Conservation (phyloP, 768 basidiomycete species). For the Tylopilus sp. region DNA sequence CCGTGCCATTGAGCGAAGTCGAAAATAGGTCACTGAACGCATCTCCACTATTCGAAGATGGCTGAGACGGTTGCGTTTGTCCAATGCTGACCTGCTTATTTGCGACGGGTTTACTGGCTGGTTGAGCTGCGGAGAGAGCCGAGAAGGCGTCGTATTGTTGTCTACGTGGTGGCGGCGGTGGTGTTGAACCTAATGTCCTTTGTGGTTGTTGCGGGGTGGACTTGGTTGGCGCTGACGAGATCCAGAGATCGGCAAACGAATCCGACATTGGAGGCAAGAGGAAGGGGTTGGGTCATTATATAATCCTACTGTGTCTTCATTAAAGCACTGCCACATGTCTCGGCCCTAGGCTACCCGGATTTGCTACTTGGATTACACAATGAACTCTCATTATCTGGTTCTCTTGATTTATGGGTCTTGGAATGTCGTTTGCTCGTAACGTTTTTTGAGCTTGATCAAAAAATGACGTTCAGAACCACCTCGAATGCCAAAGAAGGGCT, state of each 20-base stretch:
- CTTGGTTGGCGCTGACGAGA: constrained; percentile 55
- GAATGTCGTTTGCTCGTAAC: too few species aligned
- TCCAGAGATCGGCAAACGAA: constrained; percentile 79
- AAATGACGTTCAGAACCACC: too few species aligned
- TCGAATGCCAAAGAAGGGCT: too few species aligned
- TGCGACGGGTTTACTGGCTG: constrained; percentile 18
- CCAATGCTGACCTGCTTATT: constrained; percentile 22
- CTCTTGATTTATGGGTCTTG: too few species aligned
- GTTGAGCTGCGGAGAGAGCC: constrained; percentile 42
- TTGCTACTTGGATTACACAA: too few species aligned
- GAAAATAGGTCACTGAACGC: constrained; percentile 74
- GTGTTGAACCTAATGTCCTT: constrained; percentile 42
- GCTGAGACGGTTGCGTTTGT: constrained; percentile 12
- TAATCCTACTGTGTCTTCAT: too few species aligned
- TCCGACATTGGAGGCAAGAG: constrained; percentile 34
- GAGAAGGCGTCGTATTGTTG: constrained; percentile 57
- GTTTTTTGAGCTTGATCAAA: too few species aligned
- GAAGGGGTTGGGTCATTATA: not conserved
- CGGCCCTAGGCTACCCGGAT: too few species aligned
- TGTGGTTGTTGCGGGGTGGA: constrained; percentile 37
- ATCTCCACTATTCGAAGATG: constrained; percentile 42
- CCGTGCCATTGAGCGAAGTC: constrained; percentile 32
- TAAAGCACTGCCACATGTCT: too few species aligned
- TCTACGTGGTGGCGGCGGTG: constrained; percentile 31
- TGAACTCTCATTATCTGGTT: too few species aligned